Conservation (phyloP, 495 filamentous ascomycete genomes). For the Talaromyces thailandensis region DNA sequence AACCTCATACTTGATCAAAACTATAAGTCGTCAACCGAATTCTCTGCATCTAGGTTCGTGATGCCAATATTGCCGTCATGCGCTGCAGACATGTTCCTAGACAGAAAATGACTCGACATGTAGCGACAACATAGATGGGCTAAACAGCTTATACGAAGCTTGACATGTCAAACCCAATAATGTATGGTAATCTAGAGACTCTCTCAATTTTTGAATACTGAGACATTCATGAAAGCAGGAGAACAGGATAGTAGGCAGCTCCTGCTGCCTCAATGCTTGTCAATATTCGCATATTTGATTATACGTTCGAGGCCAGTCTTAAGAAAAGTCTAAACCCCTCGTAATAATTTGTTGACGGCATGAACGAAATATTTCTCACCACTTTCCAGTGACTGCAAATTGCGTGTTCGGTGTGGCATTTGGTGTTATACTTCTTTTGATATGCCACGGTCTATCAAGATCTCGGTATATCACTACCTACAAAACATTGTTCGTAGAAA, state of each 20-base stretch:
- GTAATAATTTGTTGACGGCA: not conserved
- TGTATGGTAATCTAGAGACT: too few species aligned
- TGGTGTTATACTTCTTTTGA: not conserved
- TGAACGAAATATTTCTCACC: not conserved
- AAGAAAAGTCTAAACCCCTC: too few species aligned
- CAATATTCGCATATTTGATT: not conserved
- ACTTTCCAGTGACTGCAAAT: not conserved
- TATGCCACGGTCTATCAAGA: not conserved
- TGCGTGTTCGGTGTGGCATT: not conserved
- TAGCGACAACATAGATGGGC: not conserved
- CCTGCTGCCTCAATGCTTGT: too few species aligned
- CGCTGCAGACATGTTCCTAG: not conserved
- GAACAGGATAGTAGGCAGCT: too few species aligned
- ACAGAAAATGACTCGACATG: not conserved
- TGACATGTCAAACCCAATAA: not conserved
- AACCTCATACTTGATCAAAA: not conserved
- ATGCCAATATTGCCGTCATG: not conserved
- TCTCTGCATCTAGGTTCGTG: not conserved
- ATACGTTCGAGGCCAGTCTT: too few species aligned
- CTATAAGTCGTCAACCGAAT: not conserved
- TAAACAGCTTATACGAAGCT: not conserved
- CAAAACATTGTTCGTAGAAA: too few species aligned
- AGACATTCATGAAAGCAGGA: too few species aligned
- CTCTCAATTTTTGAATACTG: too few species aligned
- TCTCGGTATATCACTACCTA: too few species aligned